Evolutionary conservation across 495 filamentous ascomycete genomes (phyloP).

Genomic region (Cercophora scortea): DNA sequence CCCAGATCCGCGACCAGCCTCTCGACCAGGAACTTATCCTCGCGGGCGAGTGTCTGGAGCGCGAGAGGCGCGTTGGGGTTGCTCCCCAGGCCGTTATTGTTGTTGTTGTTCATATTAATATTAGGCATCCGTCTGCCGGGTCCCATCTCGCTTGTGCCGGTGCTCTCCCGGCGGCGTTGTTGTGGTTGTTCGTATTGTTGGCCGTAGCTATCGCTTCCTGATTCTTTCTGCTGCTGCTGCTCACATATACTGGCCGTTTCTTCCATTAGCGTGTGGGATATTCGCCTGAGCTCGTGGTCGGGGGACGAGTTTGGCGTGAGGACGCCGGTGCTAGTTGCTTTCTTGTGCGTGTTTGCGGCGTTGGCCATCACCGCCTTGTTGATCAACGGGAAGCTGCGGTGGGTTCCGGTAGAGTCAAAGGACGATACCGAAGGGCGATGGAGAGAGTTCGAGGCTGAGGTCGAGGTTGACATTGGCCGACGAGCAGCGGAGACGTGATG

Average conservation of each 20-base stretch:
- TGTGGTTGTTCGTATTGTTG: not conserved
- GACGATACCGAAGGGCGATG: slow-evolving; percentile 45
- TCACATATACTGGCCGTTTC: slow-evolving; percentile 28
- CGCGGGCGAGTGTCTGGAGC: slow-evolving; percentile 49
- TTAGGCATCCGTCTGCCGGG: not conserved
- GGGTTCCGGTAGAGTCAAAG: slow-evolving; percentile 39
- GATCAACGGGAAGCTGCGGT: slow-evolving; percentile 45
- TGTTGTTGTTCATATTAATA: not conserved
- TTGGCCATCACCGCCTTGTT: slow-evolving; percentile 22
- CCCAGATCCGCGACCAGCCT: slow-evolving; percentile 66
- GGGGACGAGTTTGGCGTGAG: slow-evolving; percentile 29
- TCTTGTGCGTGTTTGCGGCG: slow-evolving; percentile 11
- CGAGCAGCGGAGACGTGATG: slow-evolving; percentile 17
- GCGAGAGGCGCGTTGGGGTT: slow-evolving; percentile 15
- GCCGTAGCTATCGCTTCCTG: slow-evolving; percentile 9
- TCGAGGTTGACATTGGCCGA: slow-evolving; percentile 32
- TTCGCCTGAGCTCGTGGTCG: slow-evolving; percentile 29
- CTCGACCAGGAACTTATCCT: slow-evolving; percentile 71
- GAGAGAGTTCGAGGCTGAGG: slow-evolving; percentile 16
- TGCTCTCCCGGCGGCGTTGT: too few relatives aligned
- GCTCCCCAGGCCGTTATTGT: slow-evolving; percentile 1
- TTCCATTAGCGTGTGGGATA: slow-evolving; percentile 31
- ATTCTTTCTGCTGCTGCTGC: slow-evolving; percentile 9
- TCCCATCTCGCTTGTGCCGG: not conserved
- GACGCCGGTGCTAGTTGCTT: slow-evolving; percentile 26